Evolutionary conservation across 2,329 filamentous ascomycete genomes (phyloP).

Genomic region (Metarhizium robertsii): DNA sequence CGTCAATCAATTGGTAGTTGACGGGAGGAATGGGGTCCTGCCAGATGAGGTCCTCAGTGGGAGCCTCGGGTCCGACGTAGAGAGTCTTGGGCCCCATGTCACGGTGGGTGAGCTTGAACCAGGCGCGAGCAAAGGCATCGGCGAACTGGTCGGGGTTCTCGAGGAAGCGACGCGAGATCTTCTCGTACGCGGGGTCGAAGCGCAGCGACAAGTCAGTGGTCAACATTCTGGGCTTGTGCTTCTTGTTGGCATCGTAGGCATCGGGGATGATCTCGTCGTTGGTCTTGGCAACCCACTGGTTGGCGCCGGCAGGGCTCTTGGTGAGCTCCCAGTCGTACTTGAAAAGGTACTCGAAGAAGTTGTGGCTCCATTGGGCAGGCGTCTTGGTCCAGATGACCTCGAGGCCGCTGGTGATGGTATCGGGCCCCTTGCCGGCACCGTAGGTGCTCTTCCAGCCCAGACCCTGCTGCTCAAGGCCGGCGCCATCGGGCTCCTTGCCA

Average conservation of each 20-base stretch:
- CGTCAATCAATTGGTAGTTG: constrained; percentile 48
- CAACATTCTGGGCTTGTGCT: constrained; percentile 68
- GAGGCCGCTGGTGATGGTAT: constrained; percentile 67
- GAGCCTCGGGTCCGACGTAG: constrained; percentile 68
- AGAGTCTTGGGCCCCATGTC: constrained; percentile 64
- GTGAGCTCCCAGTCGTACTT: constrained; percentile 69
- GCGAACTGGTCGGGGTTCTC: constrained; percentile 59
- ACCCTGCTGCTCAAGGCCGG: constrained; percentile 56
- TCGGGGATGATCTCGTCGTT: constrained; percentile 60
- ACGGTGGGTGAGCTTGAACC: constrained; percentile 79
- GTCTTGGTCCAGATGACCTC: constrained; percentile 75
- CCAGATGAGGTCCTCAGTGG: constrained; percentile 61
- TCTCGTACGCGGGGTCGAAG: constrained; percentile 63
- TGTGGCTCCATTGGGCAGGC: constrained; percentile 66
- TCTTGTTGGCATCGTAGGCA: constrained; percentile 59
- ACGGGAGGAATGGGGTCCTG: constrained; percentile 61
- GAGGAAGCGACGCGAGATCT: constrained; percentile 63
- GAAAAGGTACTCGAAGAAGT: constrained; percentile 68
- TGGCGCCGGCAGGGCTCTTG: constrained; percentile 66
- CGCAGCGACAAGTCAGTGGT: constrained; percentile 67
- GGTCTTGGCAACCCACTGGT: constrained; percentile 69
- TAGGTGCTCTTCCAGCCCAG: constrained; percentile 63
- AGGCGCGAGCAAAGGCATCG: constrained; percentile 62
- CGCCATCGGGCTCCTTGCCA: constrained; percentile 57
- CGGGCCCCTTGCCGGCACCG: constrained; percentile 56